A percentile compares a stretch with the other conserved stretches of the same genome.
Evolutionary conservation across 495 filamentous ascomycete genomes (phyloP).

Genomic region (Aspergillus ellipticus): DNA sequence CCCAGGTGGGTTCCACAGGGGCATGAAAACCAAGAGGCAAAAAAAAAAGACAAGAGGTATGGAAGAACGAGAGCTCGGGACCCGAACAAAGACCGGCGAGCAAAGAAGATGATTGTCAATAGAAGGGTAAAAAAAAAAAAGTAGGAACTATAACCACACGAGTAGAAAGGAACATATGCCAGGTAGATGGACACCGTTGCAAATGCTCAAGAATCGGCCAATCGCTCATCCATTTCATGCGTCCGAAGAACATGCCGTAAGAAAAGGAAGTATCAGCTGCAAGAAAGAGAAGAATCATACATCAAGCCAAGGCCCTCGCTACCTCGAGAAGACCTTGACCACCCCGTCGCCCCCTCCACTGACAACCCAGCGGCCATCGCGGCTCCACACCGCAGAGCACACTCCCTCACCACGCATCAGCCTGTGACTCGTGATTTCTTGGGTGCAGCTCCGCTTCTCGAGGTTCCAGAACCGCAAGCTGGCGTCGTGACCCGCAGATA

Average conservation of each 20-base stretch:
- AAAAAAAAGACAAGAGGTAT: conserved; percentile 11
- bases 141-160: conserved; percentile 28
- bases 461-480: conserved; percentile 96
- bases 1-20: neutral
- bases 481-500: conserved; percentile 93
- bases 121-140: conserved; percentile 28
- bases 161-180: conserved; percentile 38
- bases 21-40: neutral
- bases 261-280: conserved; percentile 21
- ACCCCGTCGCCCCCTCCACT: conserved; percentile 94
- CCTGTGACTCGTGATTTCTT: conserved; percentile 88
- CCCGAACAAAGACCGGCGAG: neutral
- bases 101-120: conserved; percentile 4
- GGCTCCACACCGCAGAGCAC: conserved; percentile 88
- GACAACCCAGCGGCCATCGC: conserved; percentile 91
- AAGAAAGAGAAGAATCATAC: conserved; percentile 33
- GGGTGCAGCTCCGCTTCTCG: conserved; percentile 87
- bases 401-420: conserved; percentile 94
- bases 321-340: conserved; percentile 88
- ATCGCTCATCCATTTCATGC: conserved; percentile 43
- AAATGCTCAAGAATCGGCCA: conserved; percentile 44
- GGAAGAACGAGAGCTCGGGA: neutral
- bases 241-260: conserved; percentile 33
- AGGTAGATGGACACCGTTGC: conserved; percentile 39
- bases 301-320: conserved; percentile 26